Conservation (phyloP, 129 eudicot species). For the Lactuca sativa region DNA sequence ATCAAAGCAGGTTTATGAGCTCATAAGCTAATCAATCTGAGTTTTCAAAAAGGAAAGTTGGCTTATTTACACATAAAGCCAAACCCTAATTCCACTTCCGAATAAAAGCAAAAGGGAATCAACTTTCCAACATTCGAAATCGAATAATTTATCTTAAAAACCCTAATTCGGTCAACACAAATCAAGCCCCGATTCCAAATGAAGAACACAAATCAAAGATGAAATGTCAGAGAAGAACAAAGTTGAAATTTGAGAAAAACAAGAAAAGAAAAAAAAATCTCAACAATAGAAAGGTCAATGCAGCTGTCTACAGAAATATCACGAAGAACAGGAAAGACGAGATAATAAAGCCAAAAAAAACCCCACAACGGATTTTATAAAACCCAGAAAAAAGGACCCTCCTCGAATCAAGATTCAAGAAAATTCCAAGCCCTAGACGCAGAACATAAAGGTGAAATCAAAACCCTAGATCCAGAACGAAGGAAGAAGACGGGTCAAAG, state of each 20-base stretch:
- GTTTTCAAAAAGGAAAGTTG: conserved; percentile 23
- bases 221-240: conserved; percentile 22
- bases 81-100: conserved; percentile 30
- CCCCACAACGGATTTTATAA: conserved; percentile 17
- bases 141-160: conserved; percentile 48
- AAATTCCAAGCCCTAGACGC: conserved; percentile 28
- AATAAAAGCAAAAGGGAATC: conserved; percentile 55
- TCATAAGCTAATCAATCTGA: conserved; percentile 32
- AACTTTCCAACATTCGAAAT: conserved; percentile 51
- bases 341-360: conserved; percentile 21
- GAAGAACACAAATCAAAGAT: conserved; percentile 19
- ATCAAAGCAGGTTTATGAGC: conserved; percentile 48
- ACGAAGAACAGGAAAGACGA: conserved; percentile 30
- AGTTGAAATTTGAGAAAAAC: conserved; percentile 24
- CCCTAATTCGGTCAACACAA: conserved; percentile 20
- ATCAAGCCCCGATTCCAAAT: conserved; percentile 15
- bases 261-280: conserved; percentile 6
- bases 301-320: conserved; percentile 25
- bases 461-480: conserved; percentile 26
- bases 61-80: conserved; percentile 50
- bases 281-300: conserved; percentile 34
- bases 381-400: conserved; percentile 18
- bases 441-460: neutral
- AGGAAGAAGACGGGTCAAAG: conserved; percentile 10
- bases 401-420: conserved; percentile 20